phyloP scores from a whole-genome alignment of 257 asterid genomes.

The Echium plantagineum region DNA sequence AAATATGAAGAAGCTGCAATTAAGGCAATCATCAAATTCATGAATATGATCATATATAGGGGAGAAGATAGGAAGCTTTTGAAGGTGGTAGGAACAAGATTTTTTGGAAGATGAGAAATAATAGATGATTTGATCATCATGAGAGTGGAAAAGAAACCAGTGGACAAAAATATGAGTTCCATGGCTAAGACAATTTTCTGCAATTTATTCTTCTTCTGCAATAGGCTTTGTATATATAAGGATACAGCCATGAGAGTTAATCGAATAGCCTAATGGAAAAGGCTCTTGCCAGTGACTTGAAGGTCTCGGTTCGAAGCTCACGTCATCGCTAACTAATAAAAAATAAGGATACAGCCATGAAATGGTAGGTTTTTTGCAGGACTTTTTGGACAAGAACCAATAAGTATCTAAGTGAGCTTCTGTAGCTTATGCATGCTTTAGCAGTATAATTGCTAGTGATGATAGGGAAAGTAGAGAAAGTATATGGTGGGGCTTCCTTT shows the following conservation, averaged over 20 bases:
- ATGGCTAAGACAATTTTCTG: constrained; percentile 19
- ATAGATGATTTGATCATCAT: constrained; percentile 24
- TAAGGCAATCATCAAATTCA: constrained; percentile 31
- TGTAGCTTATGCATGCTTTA: not conserved
- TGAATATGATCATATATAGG: constrained; percentile 27
- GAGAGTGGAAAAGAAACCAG: constrained; percentile 27
- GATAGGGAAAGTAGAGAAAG: not conserved
- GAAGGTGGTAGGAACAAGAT: constrained; percentile 18
- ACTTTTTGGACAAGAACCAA: not conserved
- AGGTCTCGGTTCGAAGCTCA: too few relatives aligned
- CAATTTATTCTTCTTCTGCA: constrained; percentile 21
- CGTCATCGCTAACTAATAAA: too few relatives aligned
- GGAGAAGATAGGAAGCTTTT: constrained; percentile 32
- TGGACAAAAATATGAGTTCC: constrained; percentile 36
- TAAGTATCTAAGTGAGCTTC: not conserved
- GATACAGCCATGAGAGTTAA: constrained; percentile 23
- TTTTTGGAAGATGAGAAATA: constrained; percentile 14
- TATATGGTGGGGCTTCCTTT: not conserved
- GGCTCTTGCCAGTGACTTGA: too few relatives aligned
- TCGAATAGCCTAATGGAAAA: too few relatives aligned
- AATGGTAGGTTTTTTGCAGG: too few relatives aligned
- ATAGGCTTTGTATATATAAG: constrained; percentile 20
- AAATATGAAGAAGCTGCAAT: constrained; percentile 33
- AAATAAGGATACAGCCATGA: too few relatives aligned
- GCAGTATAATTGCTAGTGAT: not conserved